These are phyloP conservation scores for Cladorrhinum sp. DNA, from an alignment of 2,329 filamentous ascomycete species.

Conservation along the genomic window DNA sequence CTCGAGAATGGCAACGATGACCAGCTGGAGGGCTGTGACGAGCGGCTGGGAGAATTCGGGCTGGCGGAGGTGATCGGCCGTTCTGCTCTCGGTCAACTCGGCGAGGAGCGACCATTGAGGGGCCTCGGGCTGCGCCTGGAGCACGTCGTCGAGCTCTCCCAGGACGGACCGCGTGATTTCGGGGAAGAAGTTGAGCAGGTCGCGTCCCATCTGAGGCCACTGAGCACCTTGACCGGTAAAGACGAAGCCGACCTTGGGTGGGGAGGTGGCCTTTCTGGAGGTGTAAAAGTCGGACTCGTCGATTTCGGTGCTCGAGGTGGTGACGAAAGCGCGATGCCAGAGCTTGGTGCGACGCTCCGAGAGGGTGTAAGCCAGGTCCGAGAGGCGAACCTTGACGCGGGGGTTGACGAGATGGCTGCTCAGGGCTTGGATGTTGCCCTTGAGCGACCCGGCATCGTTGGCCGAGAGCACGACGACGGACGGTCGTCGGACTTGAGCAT, in stretches of 20 bases:
- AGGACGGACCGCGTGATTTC: not conserved
- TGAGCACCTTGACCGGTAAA: slow-evolving; percentile 30
- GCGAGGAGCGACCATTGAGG: slow-evolving; percentile 21
- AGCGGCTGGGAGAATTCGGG: slow-evolving; percentile 34
- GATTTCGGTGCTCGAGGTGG: not conserved
- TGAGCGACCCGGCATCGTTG: slow-evolving; percentile 27
- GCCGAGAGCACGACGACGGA: slow-evolving; percentile 26
- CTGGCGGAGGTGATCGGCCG: slow-evolving; percentile 23
- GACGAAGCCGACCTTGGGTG: slow-evolving; percentile 17
- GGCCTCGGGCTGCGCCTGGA: slow-evolving; percentile 19
- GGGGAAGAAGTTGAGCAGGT: slow-evolving; percentile 21
- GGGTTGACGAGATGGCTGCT: slow-evolving; percentile 18
- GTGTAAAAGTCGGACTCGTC: slow-evolving; percentile 1
- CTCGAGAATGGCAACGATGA: slow-evolving; percentile 30
- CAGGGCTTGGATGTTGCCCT: slow-evolving; percentile 23
- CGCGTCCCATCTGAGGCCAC: slow-evolving; percentile 29
- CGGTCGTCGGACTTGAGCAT: slow-evolving; percentile 2
- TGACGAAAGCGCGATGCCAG: slow-evolving; percentile 15
- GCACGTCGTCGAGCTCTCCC: slow-evolving; percentile 17
- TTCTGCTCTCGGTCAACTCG: slow-evolving; percentile 17
- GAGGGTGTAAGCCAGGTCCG: slow-evolving; percentile 25
- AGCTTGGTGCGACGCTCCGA: slow-evolving; percentile 6
- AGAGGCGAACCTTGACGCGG: not conserved
- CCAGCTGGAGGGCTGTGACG: slow-evolving; percentile 38
- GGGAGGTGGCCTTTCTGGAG: slow-evolving; percentile 6